A percentile compares a stretch with the other conserved stretches of the same genome.
These are phyloP conservation scores for Lumnitzera racemosa DNA, from an alignment of 345 rosid genomes.

Conservation along the genomic window DNA sequence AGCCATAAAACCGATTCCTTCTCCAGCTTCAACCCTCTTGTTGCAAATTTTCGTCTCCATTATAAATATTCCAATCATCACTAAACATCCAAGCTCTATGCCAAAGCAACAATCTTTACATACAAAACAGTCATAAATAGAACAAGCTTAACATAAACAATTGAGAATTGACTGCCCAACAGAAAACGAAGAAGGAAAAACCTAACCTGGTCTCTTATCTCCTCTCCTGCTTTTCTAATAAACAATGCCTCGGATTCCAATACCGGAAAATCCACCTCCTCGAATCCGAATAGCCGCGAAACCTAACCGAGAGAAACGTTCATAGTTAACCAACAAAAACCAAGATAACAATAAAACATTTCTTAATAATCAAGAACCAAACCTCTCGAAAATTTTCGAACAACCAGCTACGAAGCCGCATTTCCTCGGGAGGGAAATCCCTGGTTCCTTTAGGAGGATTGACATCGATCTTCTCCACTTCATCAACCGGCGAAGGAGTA, in stretches of 20 bases:
- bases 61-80: neutral
- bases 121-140: too few relatives aligned
- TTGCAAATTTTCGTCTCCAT: too few relatives aligned
- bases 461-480: slow-evolving; percentile 61
- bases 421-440: slow-evolving; percentile 89
- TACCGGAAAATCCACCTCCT: slow-evolving; percentile 89
- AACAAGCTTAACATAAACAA: neutral
- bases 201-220: slow-evolving; percentile 83
- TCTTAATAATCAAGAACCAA: neutral
- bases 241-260: slow-evolving; percentile 81
- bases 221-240: slow-evolving; percentile 90
- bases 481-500: slow-evolving; percentile 36
- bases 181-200: neutral
- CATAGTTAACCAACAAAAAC: neutral
- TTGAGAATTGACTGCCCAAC: neutral
- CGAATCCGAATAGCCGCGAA: slow-evolving; percentile 65
- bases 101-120: too few relatives aligned
- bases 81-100: neutral
- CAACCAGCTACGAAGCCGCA: slow-evolving; percentile 93
- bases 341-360: neutral
- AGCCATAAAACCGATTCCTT: too few relatives aligned
- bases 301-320: slow-evolving; percentile 27
- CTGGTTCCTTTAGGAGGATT: slow-evolving; percentile 94
- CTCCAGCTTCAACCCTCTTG: too few relatives aligned
- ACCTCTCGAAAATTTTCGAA: slow-evolving; percentile 85